phyloP scores from a whole-genome alignment of 345 rosid genomes.

The Euphorbia pulcherrima region DNA sequence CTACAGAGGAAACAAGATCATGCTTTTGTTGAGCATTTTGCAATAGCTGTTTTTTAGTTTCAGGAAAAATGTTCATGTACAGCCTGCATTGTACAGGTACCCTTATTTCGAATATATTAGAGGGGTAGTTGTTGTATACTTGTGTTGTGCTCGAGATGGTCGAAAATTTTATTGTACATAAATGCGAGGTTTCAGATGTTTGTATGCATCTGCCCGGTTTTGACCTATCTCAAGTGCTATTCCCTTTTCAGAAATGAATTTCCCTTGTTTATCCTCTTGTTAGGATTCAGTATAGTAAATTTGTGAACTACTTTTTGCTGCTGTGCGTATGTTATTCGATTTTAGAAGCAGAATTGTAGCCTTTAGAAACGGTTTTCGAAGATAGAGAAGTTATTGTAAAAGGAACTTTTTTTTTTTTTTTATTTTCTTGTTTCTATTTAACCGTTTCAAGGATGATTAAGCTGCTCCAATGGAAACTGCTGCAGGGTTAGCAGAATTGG shows the following conservation, averaged over 20 bases:
- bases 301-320: not conserved
- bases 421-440: too few relatives aligned
- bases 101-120: constrained; percentile 1
- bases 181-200: constrained; percentile 22
- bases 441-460: too few relatives aligned
- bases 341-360: not conserved
- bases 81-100: constrained; percentile 18
- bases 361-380: not conserved
- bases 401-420: too few relatives aligned
- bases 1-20: constrained; percentile 35
- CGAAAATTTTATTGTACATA: constrained; percentile 27
- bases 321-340: not conserved
- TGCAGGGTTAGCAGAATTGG: too few relatives aligned
- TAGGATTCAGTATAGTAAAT: not conserved
- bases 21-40: constrained; percentile 43
- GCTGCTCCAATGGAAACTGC: too few relatives aligned
- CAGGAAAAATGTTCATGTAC: constrained; percentile 16
- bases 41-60: not conserved
- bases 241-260: not conserved
- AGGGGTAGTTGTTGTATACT: constrained; percentile 1
- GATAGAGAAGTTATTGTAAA: not conserved
- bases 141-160: constrained; percentile 14
- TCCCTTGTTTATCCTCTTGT: not conserved
- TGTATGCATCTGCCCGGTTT: constrained; percentile 11
- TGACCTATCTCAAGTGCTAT: constrained; percentile 5